Evolutionary conservation across 2,329 filamentous ascomycete genomes (phyloP).

Genomic region (Cadophora luteo-olivacea): DNA sequence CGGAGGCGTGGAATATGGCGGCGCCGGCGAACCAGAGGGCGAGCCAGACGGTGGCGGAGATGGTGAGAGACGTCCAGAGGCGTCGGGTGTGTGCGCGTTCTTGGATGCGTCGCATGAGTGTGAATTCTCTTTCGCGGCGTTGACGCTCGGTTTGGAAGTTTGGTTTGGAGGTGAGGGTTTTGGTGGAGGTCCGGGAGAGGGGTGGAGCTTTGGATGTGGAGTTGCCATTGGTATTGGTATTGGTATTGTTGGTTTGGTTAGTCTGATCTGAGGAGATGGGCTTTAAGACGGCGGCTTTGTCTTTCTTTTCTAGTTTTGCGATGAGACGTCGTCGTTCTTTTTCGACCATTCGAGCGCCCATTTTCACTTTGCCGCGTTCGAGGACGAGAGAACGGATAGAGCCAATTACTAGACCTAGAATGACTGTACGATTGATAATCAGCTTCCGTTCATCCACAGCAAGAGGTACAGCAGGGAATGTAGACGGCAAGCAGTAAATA

Average conservation of each 20-base stretch:
- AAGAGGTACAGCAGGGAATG: not conserved
- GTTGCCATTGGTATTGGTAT: not conserved
- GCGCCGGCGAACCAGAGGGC: slow-evolving; percentile 84
- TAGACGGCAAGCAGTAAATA: not conserved
- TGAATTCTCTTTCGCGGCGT: slow-evolving; percentile 73
- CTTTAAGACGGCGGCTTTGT: slow-evolving; percentile 55
- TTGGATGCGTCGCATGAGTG: slow-evolving; percentile 84
- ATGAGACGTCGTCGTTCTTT: slow-evolving; percentile 60
- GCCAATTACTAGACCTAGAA: slow-evolving; percentile 81
- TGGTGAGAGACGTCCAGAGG: slow-evolving; percentile 74
- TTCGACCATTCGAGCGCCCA: slow-evolving; percentile 65
- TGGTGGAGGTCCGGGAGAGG: slow-evolving; percentile 21
- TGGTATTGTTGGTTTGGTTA: not conserved
- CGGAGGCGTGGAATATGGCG: slow-evolving; percentile 68
- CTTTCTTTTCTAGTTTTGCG: slow-evolving; percentile 52
- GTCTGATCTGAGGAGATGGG: slow-evolving; percentile 44
- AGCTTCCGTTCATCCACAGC: not conserved
- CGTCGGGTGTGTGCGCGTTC: slow-evolving; percentile 66
- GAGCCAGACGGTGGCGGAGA: slow-evolving; percentile 72
- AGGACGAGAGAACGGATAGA: slow-evolving; percentile 74
- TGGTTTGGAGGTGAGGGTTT: slow-evolving; percentile 6
- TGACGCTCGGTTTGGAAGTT: slow-evolving; percentile 55
- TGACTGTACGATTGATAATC: slow-evolving; percentile 51
- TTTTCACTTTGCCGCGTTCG: slow-evolving; percentile 60
- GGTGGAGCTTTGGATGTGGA: not conserved